Evolutionary conservation across 2,329 filamentous ascomycete species (phyloP), one percentile per base, ranked within the genome.

Genomic region (Penicillium sp.): DNA sequence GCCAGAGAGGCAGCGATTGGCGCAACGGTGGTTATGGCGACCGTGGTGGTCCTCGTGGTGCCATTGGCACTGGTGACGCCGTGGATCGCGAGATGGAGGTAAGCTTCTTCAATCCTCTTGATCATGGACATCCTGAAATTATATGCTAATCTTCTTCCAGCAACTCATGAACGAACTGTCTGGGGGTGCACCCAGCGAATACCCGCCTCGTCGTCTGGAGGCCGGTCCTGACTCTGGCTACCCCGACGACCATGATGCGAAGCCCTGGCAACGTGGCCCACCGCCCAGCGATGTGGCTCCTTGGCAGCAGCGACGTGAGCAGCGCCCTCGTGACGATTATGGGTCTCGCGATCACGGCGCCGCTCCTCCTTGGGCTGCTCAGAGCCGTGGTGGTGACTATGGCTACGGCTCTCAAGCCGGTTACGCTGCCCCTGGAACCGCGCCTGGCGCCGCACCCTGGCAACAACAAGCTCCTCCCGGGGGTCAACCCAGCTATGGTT

Each of bases 131-230:
- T n/a, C n/a, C n/a, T n/a, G n/a, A n/a, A n/a, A n/a, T n/a, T n/a
- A n/a, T n/a, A n/a, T n/a, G n/a, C n/a, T 79, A 59, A 83, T 64
- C 45, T 29, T 33, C 4, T 4, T 39, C 7, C 54, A 88, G 86
- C 85, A 91, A 82, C 87, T 98, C 62, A 95, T 98, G 89, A 86
- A 94, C 79, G 93, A 97, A 76, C 80, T 97, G 55, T 88, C 85
- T 48, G 87, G 88, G 49, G 85, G 83, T 47, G 78, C 72, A 26
- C 70, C 82, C 38, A 68, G 72, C 37, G 78, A 72, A 32, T 74
- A 77, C 31, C 70, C 84, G 25, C 84, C 83, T 54, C 84, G 83
- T 51, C 87, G 86, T 49, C 95, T 98, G 60, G 93, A 94, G 70
- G 87, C 84, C 48, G 87, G 86, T 9, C 86, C 87, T 41, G 78